phyloP scores from a whole-genome alignment of 495 filamentous ascomycete genomes.

The Neurospora sp. region DNA sequence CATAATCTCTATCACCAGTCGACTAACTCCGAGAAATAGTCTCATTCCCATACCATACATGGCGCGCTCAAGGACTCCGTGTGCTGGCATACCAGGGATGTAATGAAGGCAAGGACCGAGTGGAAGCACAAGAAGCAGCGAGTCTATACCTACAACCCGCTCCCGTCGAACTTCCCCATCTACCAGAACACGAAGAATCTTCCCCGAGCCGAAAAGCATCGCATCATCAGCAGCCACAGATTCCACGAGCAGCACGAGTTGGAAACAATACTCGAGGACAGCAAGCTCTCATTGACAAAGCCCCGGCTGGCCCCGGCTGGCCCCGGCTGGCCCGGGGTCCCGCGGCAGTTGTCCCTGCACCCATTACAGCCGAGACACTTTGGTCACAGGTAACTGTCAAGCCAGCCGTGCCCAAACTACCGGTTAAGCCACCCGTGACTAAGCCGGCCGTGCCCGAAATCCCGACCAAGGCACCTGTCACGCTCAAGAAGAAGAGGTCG shows the following conservation, averaged over 20 bases:
- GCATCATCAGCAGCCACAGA: not conserved
- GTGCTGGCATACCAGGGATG: not conserved
- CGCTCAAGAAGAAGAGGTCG: not conserved
- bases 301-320: too few relatives aligned
- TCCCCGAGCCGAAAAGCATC: not conserved
- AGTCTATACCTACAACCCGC: not conserved
- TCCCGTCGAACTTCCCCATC: not conserved
- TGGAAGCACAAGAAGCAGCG: not conserved
- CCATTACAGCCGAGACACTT: not conserved
- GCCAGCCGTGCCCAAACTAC: not conserved
- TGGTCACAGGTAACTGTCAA: not conserved
- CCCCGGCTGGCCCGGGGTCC: too few relatives aligned
- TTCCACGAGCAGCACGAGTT: not conserved
- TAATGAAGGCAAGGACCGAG: not conserved
- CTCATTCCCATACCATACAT: not conserved
- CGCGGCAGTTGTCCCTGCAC: not conserved
- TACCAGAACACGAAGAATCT: not conserved
- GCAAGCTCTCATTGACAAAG: not conserved
- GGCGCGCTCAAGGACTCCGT: not conserved
- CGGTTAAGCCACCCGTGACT: not conserved
- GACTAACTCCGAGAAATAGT: not conserved
- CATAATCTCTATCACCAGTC: not conserved
- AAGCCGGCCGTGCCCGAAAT: not conserved
- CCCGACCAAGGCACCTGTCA: not conserved
- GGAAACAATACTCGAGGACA: not conserved